Evolutionary conservation across 2,329 filamentous ascomycete genomes (phyloP), one percentile per base, ranked within the genome.

Genomic region (Myrmaecium sp.): DNA sequence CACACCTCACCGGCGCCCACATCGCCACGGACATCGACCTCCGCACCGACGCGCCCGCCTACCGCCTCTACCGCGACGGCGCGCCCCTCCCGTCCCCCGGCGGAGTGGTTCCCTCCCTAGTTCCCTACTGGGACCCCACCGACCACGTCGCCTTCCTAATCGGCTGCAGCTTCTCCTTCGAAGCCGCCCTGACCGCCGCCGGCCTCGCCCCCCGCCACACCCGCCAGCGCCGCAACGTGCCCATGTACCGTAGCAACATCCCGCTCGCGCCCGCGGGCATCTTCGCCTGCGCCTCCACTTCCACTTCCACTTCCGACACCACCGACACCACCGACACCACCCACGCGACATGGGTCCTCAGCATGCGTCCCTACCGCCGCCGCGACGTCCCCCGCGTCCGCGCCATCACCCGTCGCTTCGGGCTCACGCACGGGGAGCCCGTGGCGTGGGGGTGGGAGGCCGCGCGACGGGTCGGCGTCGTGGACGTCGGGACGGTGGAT

Each of bases 361-460:
- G 66, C 0, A 75, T 76, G 71, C 52, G 71, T 21, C 58, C 66
- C 2, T 75, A 74, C 41, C 51, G 40, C 14, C 37, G 34, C 1
- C 39, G 49, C 3, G 59, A 69, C 5, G 42, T 77, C 3, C 57
- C 64, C 14, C 42, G 28, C 9, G 65, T 75, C 1, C 51, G 69
- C 8, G 47, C 53, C 4, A 58, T 74, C 16, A 74, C 69, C 1
- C 47, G 65, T 9, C 49, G 49, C 6, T 76, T 64, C 43, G 43
- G 54, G 6, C 49, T 57, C 2, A 72, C 69, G 3, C 71, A 76
- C 37, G 71, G 71, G 3, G 71, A 75, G 48, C 68, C 68, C 2
- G 51, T 76, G 9, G 68, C 64, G 3, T 76, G 68, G 68, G 70
- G 67, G 0, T 76, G 69, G 68, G 60, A 70, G 3, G 64, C 59